These are phyloP conservation scores for Pseudogymnoascus sp. DNA, from an alignment of 2,329 filamentous ascomycete genomes.

Conservation along the genomic window DNA sequence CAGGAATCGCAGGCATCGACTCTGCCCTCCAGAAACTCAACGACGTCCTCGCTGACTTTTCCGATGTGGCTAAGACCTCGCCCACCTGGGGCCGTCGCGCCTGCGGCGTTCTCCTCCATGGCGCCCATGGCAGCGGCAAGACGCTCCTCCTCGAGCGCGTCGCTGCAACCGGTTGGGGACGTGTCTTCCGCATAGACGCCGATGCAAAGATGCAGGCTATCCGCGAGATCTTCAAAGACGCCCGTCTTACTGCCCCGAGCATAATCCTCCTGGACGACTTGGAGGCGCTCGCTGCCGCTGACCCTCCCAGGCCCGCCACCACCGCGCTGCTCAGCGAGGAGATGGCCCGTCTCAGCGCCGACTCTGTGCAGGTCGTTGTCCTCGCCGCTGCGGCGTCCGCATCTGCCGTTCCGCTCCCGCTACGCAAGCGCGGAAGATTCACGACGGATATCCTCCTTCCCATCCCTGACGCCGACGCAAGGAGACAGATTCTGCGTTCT, in stretches of 20 bases:
- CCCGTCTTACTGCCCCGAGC: slow-evolving; percentile 60
- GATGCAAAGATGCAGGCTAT: slow-evolving; percentile 51
- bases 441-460: slow-evolving; percentile 62
- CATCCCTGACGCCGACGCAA: slow-evolving; percentile 62
- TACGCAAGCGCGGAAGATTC: slow-evolving; percentile 60
- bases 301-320: slow-evolving; percentile 40
- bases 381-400: slow-evolving; percentile 67
- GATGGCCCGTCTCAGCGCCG: slow-evolving; percentile 43
- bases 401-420: slow-evolving; percentile 59
- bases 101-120: slow-evolving; percentile 51
- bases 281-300: slow-evolving; percentile 58
- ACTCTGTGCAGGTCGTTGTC: slow-evolving; percentile 53
- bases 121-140: slow-evolving; percentile 79
- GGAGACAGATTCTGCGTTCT: slow-evolving; percentile 65
- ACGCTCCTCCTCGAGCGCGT: slow-evolving; percentile 63
- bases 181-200: slow-evolving; percentile 52
- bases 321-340: slow-evolving; percentile 45
- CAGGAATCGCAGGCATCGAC: slow-evolving; percentile 59
- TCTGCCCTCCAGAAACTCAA: slow-evolving; percentile 60
- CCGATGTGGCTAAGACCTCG: slow-evolving; percentile 25
- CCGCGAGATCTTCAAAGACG: slow-evolving; percentile 60
- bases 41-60: slow-evolving; percentile 51
- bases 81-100: slow-evolving; percentile 22
- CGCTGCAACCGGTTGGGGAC: slow-evolving; percentile 59
- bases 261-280: slow-evolving; percentile 73